Conservation (phyloP, 208 protist species). For the Trypanosoma vivax region DNA sequence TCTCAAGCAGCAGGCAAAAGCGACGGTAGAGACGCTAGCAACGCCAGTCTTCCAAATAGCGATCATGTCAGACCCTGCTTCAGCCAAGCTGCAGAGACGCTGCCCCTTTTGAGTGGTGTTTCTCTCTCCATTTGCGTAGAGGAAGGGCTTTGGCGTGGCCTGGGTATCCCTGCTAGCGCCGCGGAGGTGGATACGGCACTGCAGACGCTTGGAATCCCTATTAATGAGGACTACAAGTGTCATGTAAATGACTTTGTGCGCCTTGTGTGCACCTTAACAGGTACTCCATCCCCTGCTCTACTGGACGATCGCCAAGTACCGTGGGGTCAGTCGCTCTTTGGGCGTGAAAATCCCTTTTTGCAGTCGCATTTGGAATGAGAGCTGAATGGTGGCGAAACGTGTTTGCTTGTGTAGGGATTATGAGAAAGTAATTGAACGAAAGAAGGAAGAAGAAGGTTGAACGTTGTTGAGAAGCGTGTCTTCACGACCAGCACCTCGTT, state of each 20-base stretch:
- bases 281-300: background rate
- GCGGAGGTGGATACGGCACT: constrained; percentile 31
- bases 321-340: constrained; percentile 2
- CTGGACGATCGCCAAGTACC: constrained; percentile 1
- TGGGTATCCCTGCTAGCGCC: constrained; percentile 38
- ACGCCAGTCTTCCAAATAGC: background rate
- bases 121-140: constrained; percentile 36
- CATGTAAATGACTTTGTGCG: constrained; percentile 27
- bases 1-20: background rate
- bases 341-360: constrained; percentile 15
- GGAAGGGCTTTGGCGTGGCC: constrained; percentile 38
- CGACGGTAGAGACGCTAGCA: constrained; percentile 5
- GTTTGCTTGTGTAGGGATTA: too few relatives aligned
- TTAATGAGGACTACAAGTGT: constrained; percentile 13
- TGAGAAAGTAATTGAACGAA: too few relatives aligned
- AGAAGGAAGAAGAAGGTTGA: too few relatives aligned
- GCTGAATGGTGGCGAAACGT: too few relatives aligned
- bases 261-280: constrained; percentile 12
- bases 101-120: constrained; percentile 21
- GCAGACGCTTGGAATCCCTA: constrained; percentile 26
- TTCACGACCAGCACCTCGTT: too few relatives aligned
- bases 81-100: constrained; percentile 2
- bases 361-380: constrained; percentile 15
- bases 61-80: too few relatives aligned
- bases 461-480: too few relatives aligned